These are phyloP conservation scores for Cyberlindnera misumaiensis DNA, from an alignment of 805 yeast genomes.

Conservation along the genomic window DNA sequence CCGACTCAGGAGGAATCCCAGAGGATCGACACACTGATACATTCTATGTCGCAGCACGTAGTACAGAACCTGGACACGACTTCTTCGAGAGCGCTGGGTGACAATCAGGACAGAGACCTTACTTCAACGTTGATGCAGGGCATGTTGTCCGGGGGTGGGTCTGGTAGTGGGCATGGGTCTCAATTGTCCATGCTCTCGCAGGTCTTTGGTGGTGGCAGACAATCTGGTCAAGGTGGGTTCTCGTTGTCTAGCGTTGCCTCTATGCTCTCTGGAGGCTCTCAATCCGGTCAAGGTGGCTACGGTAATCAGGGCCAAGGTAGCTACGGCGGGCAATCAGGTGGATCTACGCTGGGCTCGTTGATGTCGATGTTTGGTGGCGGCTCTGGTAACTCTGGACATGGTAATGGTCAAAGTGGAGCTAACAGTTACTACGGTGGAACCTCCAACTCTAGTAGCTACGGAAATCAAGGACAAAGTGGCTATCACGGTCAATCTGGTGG, in stretches of 20 bases:
- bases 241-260: constrained; percentile 9
- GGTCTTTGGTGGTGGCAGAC: constrained; percentile 7
- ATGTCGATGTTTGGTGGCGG: background rate
- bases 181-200: constrained; percentile 10
- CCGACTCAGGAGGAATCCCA: constrained; percentile 14
- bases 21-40: constrained; percentile 18
- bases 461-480: constrained; percentile 1
- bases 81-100: constrained; percentile 16
- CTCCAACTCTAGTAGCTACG: constrained; percentile 1
- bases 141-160: constrained; percentile 14
- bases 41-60: constrained; percentile 16
- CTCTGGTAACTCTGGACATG: background rate
- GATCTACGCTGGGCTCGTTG: constrained; percentile 3
- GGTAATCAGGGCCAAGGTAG: background rate
- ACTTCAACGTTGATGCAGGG: constrained; percentile 17
- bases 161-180: constrained; percentile 11
- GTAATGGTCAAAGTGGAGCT: background rate
- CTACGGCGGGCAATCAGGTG: background rate
- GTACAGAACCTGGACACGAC: constrained; percentile 16
- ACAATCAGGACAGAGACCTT: constrained; percentile 18
- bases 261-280: constrained; percentile 3
- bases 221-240: constrained; percentile 7
- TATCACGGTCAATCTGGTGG: background rate
- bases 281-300: background rate
- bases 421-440: background rate